These are phyloP conservation scores for Nicotiana paniculata DNA, from an alignment of 257 asterid species.

Conservation along the genomic window DNA sequence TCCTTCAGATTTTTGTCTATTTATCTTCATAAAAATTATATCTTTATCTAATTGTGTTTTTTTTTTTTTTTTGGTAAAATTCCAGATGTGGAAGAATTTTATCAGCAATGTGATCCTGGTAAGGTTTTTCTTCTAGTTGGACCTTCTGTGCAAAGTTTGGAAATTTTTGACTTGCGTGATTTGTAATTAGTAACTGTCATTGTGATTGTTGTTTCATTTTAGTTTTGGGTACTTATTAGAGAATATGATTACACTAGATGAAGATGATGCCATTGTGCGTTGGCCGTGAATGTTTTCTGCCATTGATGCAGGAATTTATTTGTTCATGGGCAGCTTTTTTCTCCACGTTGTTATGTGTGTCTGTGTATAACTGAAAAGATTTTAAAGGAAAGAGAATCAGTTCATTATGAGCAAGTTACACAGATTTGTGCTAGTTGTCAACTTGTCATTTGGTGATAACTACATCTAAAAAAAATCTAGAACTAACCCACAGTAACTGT, in stretches of 20 bases:
- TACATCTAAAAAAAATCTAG: background rate
- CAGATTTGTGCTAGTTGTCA: background rate
- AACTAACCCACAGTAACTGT: background rate
- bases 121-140: background rate
- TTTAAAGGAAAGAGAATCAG: background rate
- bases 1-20: background rate
- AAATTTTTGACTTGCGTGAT: background rate
- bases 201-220: background rate
- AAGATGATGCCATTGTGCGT: background rate
- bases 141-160: background rate
- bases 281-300: background rate
- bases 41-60: background rate
- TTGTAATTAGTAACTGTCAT: background rate
- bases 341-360: background rate
- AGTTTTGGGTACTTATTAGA: background rate
- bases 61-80: background rate
- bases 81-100: constrained; percentile 59
- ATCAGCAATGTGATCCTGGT: constrained; percentile 56
- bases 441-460: background rate
- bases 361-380: background rate
- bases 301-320: background rate
- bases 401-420: background rate
- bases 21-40: background rate
- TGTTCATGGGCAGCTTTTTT: background rate
- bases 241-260: background rate